A percentile compares a stretch with the other conserved stretches of the same genome.
Conservation (phyloP, 75 land plant genomes). For the Pseudotsuga menziesii region DNA sequence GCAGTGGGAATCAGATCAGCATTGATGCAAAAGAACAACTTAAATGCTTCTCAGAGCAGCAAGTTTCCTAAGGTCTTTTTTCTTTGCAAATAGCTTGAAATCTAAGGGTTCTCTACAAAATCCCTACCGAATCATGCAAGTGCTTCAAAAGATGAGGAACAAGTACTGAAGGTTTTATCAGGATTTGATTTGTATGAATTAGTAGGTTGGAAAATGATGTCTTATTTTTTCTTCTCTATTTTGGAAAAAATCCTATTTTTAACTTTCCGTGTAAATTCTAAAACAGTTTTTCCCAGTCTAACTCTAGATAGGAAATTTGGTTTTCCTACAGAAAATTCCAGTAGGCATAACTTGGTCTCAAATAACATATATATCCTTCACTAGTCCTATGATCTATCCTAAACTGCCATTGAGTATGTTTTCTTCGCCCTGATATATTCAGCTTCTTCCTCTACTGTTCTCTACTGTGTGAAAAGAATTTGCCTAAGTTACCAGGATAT, state of each 20-base stretch:
- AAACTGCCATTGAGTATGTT: not conserved
- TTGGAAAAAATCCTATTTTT: not conserved
- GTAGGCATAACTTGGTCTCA: not conserved
- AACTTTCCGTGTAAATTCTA: not conserved
- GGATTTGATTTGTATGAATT: not conserved
- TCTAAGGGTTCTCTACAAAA: not conserved
- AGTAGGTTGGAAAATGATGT: not conserved
- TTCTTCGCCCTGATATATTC: not conserved
- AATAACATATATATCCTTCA: not conserved
- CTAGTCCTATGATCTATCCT: not conserved
- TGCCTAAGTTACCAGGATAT: not conserved
- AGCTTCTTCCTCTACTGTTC: not conserved
- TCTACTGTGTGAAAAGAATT: not conserved
- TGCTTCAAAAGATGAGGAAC: not conserved
- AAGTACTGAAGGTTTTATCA: not conserved
- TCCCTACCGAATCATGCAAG: not conserved
- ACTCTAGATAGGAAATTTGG: not conserved
- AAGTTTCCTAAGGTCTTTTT: not conserved
- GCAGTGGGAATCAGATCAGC: constrained; percentile 97
- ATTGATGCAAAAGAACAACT: constrained; percentile 32
- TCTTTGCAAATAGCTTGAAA: not conserved
- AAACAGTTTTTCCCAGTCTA: not conserved
- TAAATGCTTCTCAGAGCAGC: constrained; percentile 1
- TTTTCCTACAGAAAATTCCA: not conserved
- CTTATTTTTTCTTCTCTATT: not conserved